Evolutionary conservation across 306 rosid species (phyloP).

Genomic region (Gynostemma pentaphyllum): DNA sequence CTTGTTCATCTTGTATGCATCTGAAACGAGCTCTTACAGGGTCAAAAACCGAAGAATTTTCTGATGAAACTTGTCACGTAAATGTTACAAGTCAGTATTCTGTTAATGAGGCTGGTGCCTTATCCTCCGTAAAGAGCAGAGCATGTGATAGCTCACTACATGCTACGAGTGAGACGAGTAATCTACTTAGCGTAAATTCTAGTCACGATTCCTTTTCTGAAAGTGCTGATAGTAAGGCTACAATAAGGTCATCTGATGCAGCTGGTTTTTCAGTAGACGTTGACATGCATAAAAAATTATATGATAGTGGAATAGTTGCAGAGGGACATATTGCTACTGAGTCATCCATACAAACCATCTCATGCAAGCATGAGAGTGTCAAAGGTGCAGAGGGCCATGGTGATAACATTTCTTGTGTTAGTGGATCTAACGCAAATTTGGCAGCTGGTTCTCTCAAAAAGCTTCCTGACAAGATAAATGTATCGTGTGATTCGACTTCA

Average conservation of each 20-base stretch:
- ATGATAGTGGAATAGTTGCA: conserved; percentile 9
- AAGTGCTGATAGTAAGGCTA: conserved; percentile 54
- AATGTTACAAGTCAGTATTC: conserved; percentile 39
- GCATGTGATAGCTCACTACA: conserved; percentile 41
- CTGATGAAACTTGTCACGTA: conserved; percentile 53
- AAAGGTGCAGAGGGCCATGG: conserved; percentile 44
- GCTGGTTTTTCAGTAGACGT: conserved; percentile 14
- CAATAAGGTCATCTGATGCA: conserved; percentile 18
- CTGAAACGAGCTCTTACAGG: conserved; percentile 39
- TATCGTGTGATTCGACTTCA: conserved; percentile 38
- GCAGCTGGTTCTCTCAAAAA: conserved; percentile 24
- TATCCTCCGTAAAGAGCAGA: conserved; percentile 40
- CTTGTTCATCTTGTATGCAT: conserved; percentile 78
- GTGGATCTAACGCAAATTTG: conserved; percentile 38
- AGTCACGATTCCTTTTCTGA: conserved; percentile 51
- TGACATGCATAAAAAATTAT: conserved; percentile 15
- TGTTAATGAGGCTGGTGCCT: conserved; percentile 32
- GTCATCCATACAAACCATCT: conserved; percentile 11
- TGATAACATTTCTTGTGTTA: conserved; percentile 45
- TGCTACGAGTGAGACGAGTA: conserved; percentile 49
- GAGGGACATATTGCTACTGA: conserved; percentile 17
- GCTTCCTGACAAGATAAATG: conserved; percentile 20
- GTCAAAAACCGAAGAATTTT: conserved; percentile 46
- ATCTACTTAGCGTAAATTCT: conserved; percentile 34
- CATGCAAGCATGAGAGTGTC: conserved; percentile 23